A percentile compares a stretch with the other conserved stretches of the same genome.
Conservation (phyloP, 805 yeast genomes). For the Nakazawaea pomicola region DNA sequence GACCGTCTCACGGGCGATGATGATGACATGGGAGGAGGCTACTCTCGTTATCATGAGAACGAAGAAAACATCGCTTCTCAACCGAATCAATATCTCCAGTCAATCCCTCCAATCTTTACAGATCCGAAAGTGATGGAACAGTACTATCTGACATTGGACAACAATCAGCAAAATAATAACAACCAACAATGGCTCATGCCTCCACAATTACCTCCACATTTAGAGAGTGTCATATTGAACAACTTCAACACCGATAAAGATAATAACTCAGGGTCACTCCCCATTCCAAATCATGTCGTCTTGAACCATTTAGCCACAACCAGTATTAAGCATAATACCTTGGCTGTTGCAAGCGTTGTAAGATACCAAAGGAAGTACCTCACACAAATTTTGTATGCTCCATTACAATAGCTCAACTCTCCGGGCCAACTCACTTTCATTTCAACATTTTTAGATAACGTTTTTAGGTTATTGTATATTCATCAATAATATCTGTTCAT, state of each 20-base stretch:
- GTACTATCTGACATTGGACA: slow-evolving; percentile 71
- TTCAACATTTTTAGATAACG: neutral
- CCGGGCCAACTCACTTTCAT: neutral
- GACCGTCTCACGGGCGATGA: slow-evolving; percentile 65
- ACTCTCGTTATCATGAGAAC: slow-evolving; percentile 68
- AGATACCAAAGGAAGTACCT: slow-evolving; percentile 85
- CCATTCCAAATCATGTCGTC: slow-evolving; percentile 93
- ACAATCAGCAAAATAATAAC: slow-evolving; percentile 54
- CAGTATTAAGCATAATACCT: slow-evolving; percentile 85
- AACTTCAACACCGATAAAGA: slow-evolving; percentile 62
- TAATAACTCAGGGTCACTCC: slow-evolving; percentile 83
- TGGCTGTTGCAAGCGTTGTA: slow-evolving; percentile 89
- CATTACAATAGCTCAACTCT: slow-evolving; percentile 44
- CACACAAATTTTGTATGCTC: slow-evolving; percentile 90
- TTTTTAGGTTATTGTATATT: no score
- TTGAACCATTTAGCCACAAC: slow-evolving; percentile 94
- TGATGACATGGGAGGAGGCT: slow-evolving; percentile 82
- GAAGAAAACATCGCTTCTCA: slow-evolving; percentile 25
- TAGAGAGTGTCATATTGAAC: slow-evolving; percentile 89
- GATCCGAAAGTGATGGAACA: slow-evolving; percentile 88
- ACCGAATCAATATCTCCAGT: slow-evolving; percentile 49
- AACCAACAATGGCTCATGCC: slow-evolving; percentile 69
- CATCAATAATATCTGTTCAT: no score
- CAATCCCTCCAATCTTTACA: slow-evolving; percentile 78
- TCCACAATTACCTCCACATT: slow-evolving; percentile 94